Base-by-base conservation (phyloP, 495 filamentous ascomycete genomes). In the Aspergillus affinis region DNA sequence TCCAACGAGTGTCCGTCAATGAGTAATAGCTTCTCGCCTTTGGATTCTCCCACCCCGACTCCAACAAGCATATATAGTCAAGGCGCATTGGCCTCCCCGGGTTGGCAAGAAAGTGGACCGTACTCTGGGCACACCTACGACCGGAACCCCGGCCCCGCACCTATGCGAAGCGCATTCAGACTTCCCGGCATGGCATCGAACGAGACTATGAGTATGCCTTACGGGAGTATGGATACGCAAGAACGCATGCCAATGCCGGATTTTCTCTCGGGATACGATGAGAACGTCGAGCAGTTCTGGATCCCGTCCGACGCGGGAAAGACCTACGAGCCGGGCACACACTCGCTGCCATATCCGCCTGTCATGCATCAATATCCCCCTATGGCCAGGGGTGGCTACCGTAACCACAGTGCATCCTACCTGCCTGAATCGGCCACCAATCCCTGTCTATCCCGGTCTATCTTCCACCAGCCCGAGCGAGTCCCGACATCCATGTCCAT, bases 1-100 rank as follows among this genome's bases (percentile, higher is more conserved):
- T 71, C 76, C 26, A 78, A 69, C 69, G 75, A 75, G 57, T 80
- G 75, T 65, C 75, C 74, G n/a, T 78, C 75, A 19, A 78, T 77
- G 74, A 72, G 65, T 48, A 76, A 75, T 9, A 78, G 73, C 59
- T 80, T 77, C 61, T 80, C 76, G 45, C 74, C 75, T 55, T 64
- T 78, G 63, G 76, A 78, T 53, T 80, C 77, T 30, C 76, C 76
- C 0, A 78, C 72, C 21, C 75, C 75, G 1, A 80, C 77, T 1
- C 77, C 77, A 6, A 78, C 76, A 18, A 78, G 73, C 59, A 63
- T 78, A 19, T 78, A 78, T 60, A 78, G 77, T 54, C 75, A 78
- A 51, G 65, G 69, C 36, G 75, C 76, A 2, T 53, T 80, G 58
- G 71, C 74, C 26, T 78, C 76, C 0, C 76, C 77, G 1, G 63